Conservation (phyloP, 768 basidiomycete genomes). For the Xerocomellus dryophilus region DNA sequence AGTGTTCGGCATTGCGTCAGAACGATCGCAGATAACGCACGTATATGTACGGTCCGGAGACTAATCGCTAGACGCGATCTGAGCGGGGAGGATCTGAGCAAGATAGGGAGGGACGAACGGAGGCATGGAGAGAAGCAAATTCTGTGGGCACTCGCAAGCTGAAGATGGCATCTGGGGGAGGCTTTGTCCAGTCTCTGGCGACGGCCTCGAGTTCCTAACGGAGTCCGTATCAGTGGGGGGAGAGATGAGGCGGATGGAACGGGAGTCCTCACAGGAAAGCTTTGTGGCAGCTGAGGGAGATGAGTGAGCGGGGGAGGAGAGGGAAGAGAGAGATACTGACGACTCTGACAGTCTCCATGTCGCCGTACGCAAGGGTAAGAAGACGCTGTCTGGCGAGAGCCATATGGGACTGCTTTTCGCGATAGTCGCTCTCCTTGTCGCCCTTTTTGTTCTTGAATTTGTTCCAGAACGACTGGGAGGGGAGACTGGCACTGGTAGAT, state of each 20-base stretch:
- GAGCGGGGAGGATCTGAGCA: conserved; percentile 17
- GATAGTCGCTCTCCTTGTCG: conserved; percentile 61
- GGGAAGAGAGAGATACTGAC: conserved; percentile 29
- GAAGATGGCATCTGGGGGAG: conserved; percentile 76
- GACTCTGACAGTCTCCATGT: conserved; percentile 84
- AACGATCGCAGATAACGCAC: conserved; percentile 41
- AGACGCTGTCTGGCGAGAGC: conserved; percentile 71
- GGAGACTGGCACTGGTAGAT: conserved; percentile 62
- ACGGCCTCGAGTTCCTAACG: conserved; percentile 73
- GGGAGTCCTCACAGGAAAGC: conserved; percentile 50
- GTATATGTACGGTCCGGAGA: conserved; percentile 82
- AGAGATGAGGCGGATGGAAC: not conserved
- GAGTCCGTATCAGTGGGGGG: conserved; percentile 2
- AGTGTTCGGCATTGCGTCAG: conserved; percentile 6
- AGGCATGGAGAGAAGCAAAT: conserved; percentile 79
- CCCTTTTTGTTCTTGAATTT: conserved; percentile 66
- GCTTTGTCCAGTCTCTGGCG: conserved; percentile 83
- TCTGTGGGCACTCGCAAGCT: conserved; percentile 82
- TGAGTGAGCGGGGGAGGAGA: not conserved
- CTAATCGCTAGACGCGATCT: conserved; percentile 54
- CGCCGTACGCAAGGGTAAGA: conserved; percentile 76
- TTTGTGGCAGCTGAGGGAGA: conserved; percentile 58
- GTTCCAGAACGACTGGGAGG: conserved; percentile 49
- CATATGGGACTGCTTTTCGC: conserved; percentile 56
- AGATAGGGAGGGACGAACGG: conserved; percentile 47